Percentiles rank a stretch among this genome's conserved stretches.
Evolutionary conservation across 1,139 yeast species (phyloP).

Genomic region (Taphrina flavorubra): DNA sequence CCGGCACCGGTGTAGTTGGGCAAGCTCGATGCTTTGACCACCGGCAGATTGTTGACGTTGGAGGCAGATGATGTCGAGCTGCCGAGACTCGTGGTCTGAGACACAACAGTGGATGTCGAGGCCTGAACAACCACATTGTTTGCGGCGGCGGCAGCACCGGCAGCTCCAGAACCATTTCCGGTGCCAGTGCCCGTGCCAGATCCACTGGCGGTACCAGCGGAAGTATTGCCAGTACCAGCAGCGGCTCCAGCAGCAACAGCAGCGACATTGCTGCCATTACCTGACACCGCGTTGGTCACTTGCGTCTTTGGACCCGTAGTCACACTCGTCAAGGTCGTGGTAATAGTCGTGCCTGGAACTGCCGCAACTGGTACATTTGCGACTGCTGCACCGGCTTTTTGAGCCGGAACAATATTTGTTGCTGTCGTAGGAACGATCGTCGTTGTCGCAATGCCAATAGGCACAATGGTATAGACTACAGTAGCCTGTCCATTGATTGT

Average conservation of each 20-base stretch:
- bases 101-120: background rate
- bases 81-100: background rate
- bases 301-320: background rate
- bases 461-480: slow-evolving; percentile 4
- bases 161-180: too few relatives aligned
- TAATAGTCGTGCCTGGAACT: background rate
- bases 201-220: too few relatives aligned
- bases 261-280: background rate
- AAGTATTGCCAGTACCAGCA: too few relatives aligned
- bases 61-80: background rate
- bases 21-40: background rate
- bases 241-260: background rate
- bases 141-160: background rate
- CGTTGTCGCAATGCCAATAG: background rate
- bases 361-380: slow-evolving; percentile 3
- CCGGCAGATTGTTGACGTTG: background rate
- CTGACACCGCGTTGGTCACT: background rate
- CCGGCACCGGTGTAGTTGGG: slow-evolving; percentile 3
- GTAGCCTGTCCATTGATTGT: slow-evolving; percentile 29
- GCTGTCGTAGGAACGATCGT: background rate
- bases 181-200: too few relatives aligned
- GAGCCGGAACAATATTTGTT: background rate
- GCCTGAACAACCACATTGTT: background rate
- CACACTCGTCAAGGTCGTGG: background rate
- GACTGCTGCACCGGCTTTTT: slow-evolving; percentile 9